A percentile compares a stretch with the other conserved stretches of the same genome.
Evolutionary conservation across 371 early-diverging fungal genomes (phyloP).

Genomic region (Mucor velutinosus): DNA sequence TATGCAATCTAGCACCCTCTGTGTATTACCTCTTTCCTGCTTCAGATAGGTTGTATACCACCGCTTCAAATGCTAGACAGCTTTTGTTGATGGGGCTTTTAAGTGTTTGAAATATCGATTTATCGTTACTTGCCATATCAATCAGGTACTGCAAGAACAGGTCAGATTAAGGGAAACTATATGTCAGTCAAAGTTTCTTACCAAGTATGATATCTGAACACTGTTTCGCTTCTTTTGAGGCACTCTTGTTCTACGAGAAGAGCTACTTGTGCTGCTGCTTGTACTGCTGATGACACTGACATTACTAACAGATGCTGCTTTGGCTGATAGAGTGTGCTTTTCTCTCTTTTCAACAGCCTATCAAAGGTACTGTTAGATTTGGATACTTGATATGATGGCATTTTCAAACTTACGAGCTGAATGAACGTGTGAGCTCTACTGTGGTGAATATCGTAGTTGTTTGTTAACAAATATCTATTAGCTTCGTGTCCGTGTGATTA

Average conservation of each 20-base stretch:
- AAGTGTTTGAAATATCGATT: slow-evolving; percentile 15
- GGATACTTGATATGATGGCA: neutral
- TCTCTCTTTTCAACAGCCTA: slow-evolving; percentile 19
- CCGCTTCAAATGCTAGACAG: slow-evolving; percentile 20
- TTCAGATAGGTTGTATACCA: slow-evolving; percentile 20
- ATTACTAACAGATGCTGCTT: neutral
- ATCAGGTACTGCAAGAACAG: slow-evolving; percentile 2
- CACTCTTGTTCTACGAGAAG: slow-evolving; percentile 7
- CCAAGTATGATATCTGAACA: slow-evolving; percentile 16
- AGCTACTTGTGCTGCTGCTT: slow-evolving; percentile 8
- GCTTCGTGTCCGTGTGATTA: slow-evolving; percentile 19
- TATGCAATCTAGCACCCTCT: neutral
- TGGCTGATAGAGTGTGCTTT: neutral
- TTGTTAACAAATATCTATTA: slow-evolving; percentile 81
- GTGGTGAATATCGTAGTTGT: slow-evolving; percentile 85
- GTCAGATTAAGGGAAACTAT: too few relatives aligned
- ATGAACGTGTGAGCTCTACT: slow-evolving; percentile 93
- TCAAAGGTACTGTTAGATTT: neutral
- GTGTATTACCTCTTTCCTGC: slow-evolving; percentile 13
- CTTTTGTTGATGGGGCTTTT: slow-evolving; percentile 22
- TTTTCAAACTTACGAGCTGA: slow-evolving; percentile 62
- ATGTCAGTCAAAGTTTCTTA: neutral
- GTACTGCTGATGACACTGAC: slow-evolving; percentile 8
- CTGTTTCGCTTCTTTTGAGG: slow-evolving; percentile 7
- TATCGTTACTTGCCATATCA: slow-evolving; percentile 25